These are phyloP conservation scores for Apiotrichum laibachii DNA, from an alignment of 1,284 basidiomycete genomes.

Conservation along the genomic window DNA sequence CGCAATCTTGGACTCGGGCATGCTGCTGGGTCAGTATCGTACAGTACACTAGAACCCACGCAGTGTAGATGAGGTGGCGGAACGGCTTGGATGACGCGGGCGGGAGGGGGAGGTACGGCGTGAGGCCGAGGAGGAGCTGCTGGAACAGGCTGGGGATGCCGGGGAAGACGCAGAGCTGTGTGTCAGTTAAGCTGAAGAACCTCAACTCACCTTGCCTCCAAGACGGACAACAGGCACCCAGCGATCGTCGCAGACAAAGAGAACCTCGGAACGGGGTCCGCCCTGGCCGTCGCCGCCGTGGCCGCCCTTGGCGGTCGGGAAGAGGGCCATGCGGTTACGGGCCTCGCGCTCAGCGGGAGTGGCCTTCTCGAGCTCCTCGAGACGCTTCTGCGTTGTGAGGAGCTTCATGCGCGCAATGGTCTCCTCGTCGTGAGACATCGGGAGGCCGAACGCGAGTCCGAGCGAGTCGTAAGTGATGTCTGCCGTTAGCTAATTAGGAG, in stretches of 20 bases:
- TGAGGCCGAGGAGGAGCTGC: conserved; percentile 69
- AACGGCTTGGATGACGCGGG: conserved; percentile 66
- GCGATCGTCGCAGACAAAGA: conserved; percentile 69
- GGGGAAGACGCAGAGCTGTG: conserved; percentile 75
- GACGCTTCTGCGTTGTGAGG: conserved; percentile 57
- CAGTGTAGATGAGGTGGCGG: conserved; percentile 73
- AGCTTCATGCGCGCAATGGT: conserved; percentile 74
- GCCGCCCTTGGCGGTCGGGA: conserved; percentile 57
- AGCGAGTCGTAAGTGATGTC: conserved; percentile 88
- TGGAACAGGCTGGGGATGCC: conserved; percentile 86
- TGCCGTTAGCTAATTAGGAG: conserved; percentile 14
- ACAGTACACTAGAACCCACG: conserved; percentile 54
- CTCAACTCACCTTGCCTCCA: conserved; percentile 59
- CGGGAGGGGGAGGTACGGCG: conserved; percentile 71
- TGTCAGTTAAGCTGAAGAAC: background rate
- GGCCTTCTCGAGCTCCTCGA: conserved; percentile 60
- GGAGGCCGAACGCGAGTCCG: conserved; percentile 76
- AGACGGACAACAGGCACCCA: conserved; percentile 89
- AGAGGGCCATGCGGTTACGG: conserved; percentile 76
- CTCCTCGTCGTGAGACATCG: conserved; percentile 72
- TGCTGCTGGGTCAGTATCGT: conserved; percentile 51
- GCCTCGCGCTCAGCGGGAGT: conserved; percentile 69
- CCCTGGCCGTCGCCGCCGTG: conserved; percentile 36
- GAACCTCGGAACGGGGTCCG: conserved; percentile 61
- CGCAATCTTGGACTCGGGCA: conserved; percentile 82